These are phyloP conservation scores for Gryganskiella cystojenkinii DNA, from an alignment of 192 early-diverging fungal genomes.

Conservation along the genomic window DNA sequence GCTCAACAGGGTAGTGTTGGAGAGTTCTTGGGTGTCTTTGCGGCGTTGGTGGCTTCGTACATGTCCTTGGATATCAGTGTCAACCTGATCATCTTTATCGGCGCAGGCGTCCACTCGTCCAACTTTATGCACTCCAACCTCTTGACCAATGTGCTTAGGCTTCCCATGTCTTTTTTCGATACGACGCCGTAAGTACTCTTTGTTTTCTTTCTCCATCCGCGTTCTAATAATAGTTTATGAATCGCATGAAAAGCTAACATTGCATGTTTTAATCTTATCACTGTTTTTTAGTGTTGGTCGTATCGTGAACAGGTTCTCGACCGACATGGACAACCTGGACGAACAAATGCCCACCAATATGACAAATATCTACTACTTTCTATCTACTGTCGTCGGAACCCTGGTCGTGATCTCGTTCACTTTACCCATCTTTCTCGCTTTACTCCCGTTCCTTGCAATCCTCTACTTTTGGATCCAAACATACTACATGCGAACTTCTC, in stretches of 20 bases:
- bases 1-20: background rate
- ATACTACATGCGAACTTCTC: conserved; percentile 75
- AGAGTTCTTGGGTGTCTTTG: conserved; percentile 23
- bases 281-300: conserved; percentile 72
- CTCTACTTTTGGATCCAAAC: conserved; percentile 58
- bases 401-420: conserved; percentile 52
- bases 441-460: conserved; percentile 57
- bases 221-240: background rate
- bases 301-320: conserved; percentile 89
- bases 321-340: conserved; percentile 84
- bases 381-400: conserved; percentile 31
- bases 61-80: conserved; percentile 6
- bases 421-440: conserved; percentile 46
- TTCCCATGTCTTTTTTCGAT: conserved; percentile 57
- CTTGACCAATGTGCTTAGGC: conserved; percentile 66
- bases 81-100: conserved; percentile 8
- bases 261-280: background rate
- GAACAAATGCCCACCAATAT: conserved; percentile 61
- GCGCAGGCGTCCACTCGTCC: conserved; percentile 43
- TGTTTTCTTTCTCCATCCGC: background rate
- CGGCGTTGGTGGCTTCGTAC: conserved; percentile 5
- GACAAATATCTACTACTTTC: conserved; percentile 40
- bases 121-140: conserved; percentile 65
- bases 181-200: conserved; percentile 18
- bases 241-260: background rate